Evolutionary conservation across 129 eudicot species (phyloP), one percentile per base, ranked within the genome.

Genomic region (Kitagawia praeruptora): DNA sequence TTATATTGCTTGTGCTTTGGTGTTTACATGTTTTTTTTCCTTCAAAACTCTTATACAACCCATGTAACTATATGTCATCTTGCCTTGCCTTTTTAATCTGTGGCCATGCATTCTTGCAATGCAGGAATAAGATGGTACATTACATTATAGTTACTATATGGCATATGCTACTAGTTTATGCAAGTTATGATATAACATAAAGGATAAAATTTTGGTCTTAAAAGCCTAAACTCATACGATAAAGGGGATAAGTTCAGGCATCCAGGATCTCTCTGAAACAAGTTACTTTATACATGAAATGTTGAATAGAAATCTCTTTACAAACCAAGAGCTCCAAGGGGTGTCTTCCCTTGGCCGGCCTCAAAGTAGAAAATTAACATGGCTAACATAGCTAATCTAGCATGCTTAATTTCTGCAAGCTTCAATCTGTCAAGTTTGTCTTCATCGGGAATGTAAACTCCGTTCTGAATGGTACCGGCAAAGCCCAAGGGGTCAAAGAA

Each of bases 291-390:
- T 88, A 80, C 85, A 83, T 78, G 48, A 80, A 73, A 74, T 48
- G 51, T 80, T 47, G 44, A 75, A 25, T 56, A 46, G 11, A 37
- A 48, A 74, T 28, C 58, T 28, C 45, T 74, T 91, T 88, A 95
- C 87, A 95, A 85, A n/a, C 94, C 98, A 80, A 95, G 93, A 78
- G 96, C 98, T 28, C 97, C 97, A 51, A 95, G 97, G 81, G 98
- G 98, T n/a, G 98, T 92, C 76, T 95, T 92, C 82, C 98, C 98
- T 80, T 95, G 98, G 16, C 97, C 98, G 8, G 97, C 98, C 83
- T 95, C 98, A 67, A 95, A 90, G 87, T 95, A 92, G 88, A 95
- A 95, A 53, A 89, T 90, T 21, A 95, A 78, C 98, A 92, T 95
- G 12, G 97, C 98, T 82, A 95, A 58, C 98, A 95, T 95, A 11